phyloP scores from a whole-genome alignment of 306 rosid genomes.

The Lotus japonicus region DNA sequence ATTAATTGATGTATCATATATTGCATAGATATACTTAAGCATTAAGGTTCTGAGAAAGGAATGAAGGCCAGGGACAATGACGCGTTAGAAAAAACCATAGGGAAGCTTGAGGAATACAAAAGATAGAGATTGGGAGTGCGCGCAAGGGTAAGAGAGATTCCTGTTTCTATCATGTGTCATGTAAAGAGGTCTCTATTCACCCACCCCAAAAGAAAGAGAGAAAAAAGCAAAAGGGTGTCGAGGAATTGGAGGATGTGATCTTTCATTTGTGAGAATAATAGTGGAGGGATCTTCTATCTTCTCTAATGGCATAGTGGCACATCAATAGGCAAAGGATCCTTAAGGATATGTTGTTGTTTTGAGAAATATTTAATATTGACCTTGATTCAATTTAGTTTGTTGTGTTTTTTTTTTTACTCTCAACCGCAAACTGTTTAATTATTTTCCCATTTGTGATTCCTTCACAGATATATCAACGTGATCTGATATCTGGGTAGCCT shows the following conservation, averaged over 20 bases:
- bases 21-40: constrained; percentile 28
- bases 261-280: constrained; percentile 24
- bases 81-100: constrained; percentile 33
- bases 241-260: constrained; percentile 30
- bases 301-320: constrained; percentile 12
- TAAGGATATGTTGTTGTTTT: constrained; percentile 32
- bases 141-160: constrained; percentile 54
- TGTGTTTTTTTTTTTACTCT: too few relatives aligned
- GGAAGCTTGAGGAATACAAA: constrained; percentile 63
- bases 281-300: constrained; percentile 42
- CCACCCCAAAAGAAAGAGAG: constrained; percentile 29
- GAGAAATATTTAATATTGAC: not conserved
- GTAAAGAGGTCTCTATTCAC: constrained; percentile 46
- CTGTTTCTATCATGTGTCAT: constrained; percentile 28
- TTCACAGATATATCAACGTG: constrained; percentile 20
- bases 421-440: too few relatives aligned
- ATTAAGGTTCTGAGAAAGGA: constrained; percentile 32
- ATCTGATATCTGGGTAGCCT: constrained; percentile 7
- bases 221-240: constrained; percentile 25
- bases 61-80: constrained; percentile 35
- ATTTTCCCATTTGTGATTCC: not conserved
- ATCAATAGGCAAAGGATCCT: constrained; percentile 23
- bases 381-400: constrained; percentile 15
- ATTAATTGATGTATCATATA: not conserved
- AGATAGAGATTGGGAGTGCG: constrained; percentile 30